These are phyloP conservation scores for Saururus chinensis DNA, from an alignment of 164 flowering plant genomes.

Conservation along the genomic window DNA sequence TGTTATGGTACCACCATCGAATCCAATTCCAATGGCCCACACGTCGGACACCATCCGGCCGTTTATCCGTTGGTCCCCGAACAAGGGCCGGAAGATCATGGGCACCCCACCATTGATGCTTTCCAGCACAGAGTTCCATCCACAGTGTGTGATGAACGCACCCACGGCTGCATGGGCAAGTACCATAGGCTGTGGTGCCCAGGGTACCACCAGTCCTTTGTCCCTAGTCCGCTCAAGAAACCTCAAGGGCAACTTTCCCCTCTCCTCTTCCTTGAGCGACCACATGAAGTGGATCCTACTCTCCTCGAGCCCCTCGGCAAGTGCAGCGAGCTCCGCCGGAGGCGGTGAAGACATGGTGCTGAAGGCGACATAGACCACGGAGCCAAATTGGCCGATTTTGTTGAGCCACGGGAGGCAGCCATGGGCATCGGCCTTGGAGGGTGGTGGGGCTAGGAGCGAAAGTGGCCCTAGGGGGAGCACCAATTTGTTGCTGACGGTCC, in stretches of 20 bases:
- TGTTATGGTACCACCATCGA: constrained; percentile 9
- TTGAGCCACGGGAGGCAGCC: constrained; percentile 45
- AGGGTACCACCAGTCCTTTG: too few species aligned
- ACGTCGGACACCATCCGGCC: constrained; percentile 13
- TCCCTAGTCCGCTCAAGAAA: constrained; percentile 14
- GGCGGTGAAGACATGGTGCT: constrained; percentile 26
- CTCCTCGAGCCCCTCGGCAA: constrained; percentile 23
- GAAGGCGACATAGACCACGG: constrained; percentile 53
- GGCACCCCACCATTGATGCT: constrained; percentile 23
- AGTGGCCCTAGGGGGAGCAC: constrained; percentile 37
- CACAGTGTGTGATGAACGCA: constrained; percentile 23
- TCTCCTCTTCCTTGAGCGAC: constrained; percentile 12
- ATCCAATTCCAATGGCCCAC: constrained; percentile 10
- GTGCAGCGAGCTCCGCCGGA: constrained; percentile 13
- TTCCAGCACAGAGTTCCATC: constrained; percentile 29
- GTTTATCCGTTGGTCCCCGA: constrained; percentile 23
- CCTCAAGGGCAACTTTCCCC: constrained; percentile 9
- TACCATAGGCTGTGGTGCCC: constrained; percentile 25
- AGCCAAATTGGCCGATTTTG: constrained; percentile 5
- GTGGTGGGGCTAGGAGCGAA: constrained; percentile 12
- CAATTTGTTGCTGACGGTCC: constrained; percentile 22
- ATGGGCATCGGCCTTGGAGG: constrained; percentile 8
- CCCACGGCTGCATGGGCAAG: constrained; percentile 16
- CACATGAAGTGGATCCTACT: constrained; percentile 18
- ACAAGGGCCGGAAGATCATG: constrained; percentile 23